Evolutionary conservation across 2,329 filamentous ascomycete species (phyloP), one percentile per base, ranked within the genome.

Genomic region (Microcyclospora tardicrescens): DNA sequence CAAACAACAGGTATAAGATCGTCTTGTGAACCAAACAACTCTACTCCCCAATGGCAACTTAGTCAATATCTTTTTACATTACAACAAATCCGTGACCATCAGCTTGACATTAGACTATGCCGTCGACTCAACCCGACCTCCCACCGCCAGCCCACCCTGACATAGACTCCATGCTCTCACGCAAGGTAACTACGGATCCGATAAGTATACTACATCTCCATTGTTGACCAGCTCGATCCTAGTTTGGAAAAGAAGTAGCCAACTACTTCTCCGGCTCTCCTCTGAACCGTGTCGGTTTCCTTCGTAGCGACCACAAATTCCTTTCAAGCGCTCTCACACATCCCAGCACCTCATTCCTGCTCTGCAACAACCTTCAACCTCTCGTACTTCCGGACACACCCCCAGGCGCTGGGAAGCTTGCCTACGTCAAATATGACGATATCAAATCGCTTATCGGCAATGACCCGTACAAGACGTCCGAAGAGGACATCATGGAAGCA

Each of bases 211-310:
- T 8, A 24, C 19, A 24, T 24, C 19, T 24, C 19, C 19, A 24
- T 5, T 24, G 8, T 24, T 24, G 19, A 24, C 19, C 19, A 24
- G 19, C 5, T 24, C 19, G 19, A 5, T 8, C 19, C 19, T 24
- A 24, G 56, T 89, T 86, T 62, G 84, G 84, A 60, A 78, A 74
- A 49, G 84, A 89, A 62, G 69, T 84, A 44, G 73, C 79, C 56
- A 91, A 89, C 63, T 91, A 91, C 72, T 91, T 87, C 62, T 77
- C 81, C 36, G 69, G 83, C 49, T 80, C 75, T 39, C 81, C 79
- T 6, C 62, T 89, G 41, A 89, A 91, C 65, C 77, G 84, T 34
- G 72, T 87, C 34, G 84, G 81, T 12, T 91, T 89, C 61, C 68
- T 91, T 16, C 78, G 84, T 34, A 63, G 68, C 33, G 79, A 89